A percentile compares a stretch with the other conserved stretches of the same genome.
Conservation (phyloP, 179 eudicot genomes). For the Beta macrorhiza region DNA sequence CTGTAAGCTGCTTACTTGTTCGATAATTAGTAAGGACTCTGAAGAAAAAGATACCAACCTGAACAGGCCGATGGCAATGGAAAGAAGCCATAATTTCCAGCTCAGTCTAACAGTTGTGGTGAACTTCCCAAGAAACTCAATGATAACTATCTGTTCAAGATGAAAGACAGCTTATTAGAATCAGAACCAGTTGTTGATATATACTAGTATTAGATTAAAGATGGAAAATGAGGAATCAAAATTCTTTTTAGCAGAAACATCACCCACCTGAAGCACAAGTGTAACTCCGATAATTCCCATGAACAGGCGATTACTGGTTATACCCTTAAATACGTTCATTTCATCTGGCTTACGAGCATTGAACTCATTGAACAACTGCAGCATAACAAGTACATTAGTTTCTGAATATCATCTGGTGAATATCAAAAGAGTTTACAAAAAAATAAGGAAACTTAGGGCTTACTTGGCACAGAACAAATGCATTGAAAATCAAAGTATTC, state of each 20-base stretch:
- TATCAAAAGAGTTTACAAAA: too few relatives aligned
- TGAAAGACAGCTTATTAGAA: slow-evolving; percentile 11
- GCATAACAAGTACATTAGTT: neutral
- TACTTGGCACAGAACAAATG: slow-evolving; percentile 92
- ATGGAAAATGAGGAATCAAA: neutral
- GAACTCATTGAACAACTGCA: slow-evolving; percentile 88
- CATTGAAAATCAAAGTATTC: slow-evolving; percentile 79
- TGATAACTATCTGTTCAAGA: slow-evolving; percentile 56
- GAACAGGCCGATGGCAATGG: slow-evolving; percentile 55
- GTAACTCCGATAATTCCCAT: slow-evolving; percentile 67
- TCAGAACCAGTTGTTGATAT: neutral
- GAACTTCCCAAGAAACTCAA: slow-evolving; percentile 75
- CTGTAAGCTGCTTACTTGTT: neutral
- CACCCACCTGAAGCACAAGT: slow-evolving; percentile 67
- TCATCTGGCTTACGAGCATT: slow-evolving; percentile 91
- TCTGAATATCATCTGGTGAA: neutral
- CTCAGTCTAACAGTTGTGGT: slow-evolving; percentile 56
- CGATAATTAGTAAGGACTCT: neutral
- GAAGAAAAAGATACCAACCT: slow-evolving; percentile 41
- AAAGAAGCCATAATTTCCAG: slow-evolving; percentile 67
- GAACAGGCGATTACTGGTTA: slow-evolving; percentile 65
- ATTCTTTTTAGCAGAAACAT: neutral
- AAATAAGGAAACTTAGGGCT: slow-evolving; percentile 16
- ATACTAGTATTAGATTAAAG: too few relatives aligned
- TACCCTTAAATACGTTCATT: slow-evolving; percentile 69